phyloP scores from a whole-genome alignment of 2,329 filamentous ascomycete genomes.

The Paracorniculantispora psalliotae region DNA sequence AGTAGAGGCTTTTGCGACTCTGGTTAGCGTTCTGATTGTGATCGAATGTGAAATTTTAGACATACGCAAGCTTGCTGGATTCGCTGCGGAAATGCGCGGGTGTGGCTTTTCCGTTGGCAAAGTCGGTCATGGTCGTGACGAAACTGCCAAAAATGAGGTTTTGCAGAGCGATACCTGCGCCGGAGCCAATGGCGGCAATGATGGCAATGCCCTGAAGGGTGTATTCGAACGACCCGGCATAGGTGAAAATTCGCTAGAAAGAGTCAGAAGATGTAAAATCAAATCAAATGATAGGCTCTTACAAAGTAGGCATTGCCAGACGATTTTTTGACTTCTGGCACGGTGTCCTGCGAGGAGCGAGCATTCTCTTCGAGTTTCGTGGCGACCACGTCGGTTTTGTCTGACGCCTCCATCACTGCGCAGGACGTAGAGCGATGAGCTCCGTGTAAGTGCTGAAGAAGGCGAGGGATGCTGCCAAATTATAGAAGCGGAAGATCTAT shows the following conservation, averaged over 20 bases:
- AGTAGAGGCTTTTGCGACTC: slow-evolving; percentile 40
- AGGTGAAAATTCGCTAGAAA: slow-evolving; percentile 16
- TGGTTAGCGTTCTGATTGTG: not conserved
- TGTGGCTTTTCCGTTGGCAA: slow-evolving; percentile 22
- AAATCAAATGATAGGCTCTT: not conserved
- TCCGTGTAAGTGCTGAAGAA: not conserved
- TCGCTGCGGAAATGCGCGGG: slow-evolving; percentile 26
- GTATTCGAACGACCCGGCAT: slow-evolving; percentile 14
- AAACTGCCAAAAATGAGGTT: slow-evolving; percentile 36
- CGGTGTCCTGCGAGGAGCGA: not conserved
- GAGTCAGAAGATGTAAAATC: not conserved
- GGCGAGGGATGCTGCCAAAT: not conserved
- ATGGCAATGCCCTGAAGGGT: slow-evolving; percentile 18
- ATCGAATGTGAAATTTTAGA: not conserved
- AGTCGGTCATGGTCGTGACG: slow-evolving; percentile 32
- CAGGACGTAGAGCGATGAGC: not conserved
- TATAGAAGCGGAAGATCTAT: not conserved
- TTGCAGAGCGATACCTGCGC: slow-evolving; percentile 32
- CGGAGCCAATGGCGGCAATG: slow-evolving; percentile 31
- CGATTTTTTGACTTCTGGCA: not conserved
- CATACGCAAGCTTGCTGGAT: slow-evolving; percentile 27
- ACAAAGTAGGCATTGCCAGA: slow-evolving; percentile 9
- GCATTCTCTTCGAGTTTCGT: slow-evolving; percentile 1
- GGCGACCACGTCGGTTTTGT: not conserved
- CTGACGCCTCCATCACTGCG: slow-evolving; percentile 2